Percentiles rank a stretch among this genome's conserved stretches.
Conservation (phyloP, 2,329 filamentous ascomycete genomes). For the Claviceps fusiformis region DNA sequence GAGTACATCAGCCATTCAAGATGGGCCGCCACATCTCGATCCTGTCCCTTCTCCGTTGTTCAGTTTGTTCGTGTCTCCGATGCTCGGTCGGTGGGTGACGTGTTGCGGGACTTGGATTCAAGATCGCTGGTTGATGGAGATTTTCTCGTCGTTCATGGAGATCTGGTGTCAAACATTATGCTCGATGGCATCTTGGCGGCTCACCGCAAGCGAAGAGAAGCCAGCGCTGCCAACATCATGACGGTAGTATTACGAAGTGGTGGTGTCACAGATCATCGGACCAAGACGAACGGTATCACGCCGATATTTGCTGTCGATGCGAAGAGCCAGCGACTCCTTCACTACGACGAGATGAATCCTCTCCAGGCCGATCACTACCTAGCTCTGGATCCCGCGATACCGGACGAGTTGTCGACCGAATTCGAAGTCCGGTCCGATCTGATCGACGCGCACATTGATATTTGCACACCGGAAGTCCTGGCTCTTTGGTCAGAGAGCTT, state of each 20-base stretch:
- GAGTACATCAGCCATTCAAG: constrained; percentile 67
- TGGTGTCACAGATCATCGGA: constrained; percentile 55
- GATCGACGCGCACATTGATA: constrained; percentile 90
- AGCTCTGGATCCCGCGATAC: constrained; percentile 64
- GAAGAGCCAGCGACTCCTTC: constrained; percentile 65
- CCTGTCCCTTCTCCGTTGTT: constrained; percentile 59
- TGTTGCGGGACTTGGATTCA: constrained; percentile 84
- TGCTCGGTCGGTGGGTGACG: constrained; percentile 79
- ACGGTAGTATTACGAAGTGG: constrained; percentile 80
- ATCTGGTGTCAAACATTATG: constrained; percentile 78
- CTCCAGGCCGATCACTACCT: constrained; percentile 51
- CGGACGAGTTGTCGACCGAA: constrained; percentile 55
- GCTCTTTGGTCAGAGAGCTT: constrained; percentile 96
- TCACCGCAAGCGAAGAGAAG: constrained; percentile 67
- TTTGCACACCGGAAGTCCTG: constrained; percentile 90
- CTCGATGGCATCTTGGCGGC: constrained; percentile 66
- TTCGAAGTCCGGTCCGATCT: constrained; percentile 77
- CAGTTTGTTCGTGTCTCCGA: constrained; percentile 75
- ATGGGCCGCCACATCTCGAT: constrained; percentile 47
- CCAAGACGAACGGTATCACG: constrained; percentile 60
- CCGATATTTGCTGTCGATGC: constrained; percentile 82
- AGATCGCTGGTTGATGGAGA: constrained; percentile 76
- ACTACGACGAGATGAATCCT: constrained; percentile 84
- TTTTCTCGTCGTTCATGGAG: constrained; percentile 85
- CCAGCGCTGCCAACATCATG: constrained; percentile 94